Conservation (phyloP, 371 early-diverging fungal genomes). For the Syncephalastrum contaminatum region DNA sequence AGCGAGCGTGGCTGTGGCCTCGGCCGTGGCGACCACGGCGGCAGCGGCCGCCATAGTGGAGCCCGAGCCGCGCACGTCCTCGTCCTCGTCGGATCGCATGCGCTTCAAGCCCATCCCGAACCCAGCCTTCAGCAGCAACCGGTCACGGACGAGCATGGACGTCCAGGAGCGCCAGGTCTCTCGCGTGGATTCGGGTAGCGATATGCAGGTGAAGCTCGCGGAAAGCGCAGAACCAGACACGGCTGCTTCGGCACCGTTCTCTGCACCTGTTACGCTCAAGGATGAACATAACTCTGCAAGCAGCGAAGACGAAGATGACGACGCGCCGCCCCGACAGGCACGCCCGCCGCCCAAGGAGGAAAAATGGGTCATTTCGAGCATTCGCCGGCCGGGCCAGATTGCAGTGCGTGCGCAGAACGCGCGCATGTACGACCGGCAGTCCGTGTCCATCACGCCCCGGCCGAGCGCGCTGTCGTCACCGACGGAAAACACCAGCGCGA, state of each 20-base stretch:
- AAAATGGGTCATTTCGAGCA: slow-evolving; percentile 52
- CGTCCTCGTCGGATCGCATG: neutral
- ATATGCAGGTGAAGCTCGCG: slow-evolving; percentile 1
- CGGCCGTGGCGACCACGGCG: neutral
- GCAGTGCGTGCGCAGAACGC: slow-evolving; percentile 38
- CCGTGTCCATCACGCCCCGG: neutral
- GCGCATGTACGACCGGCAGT: slow-evolving; percentile 13
- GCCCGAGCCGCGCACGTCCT: neutral
- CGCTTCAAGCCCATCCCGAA: slow-evolving; percentile 20
- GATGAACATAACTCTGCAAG: neutral
- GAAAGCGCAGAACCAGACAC: neutral
- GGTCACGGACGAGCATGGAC: neutral
- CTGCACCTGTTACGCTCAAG: neutral
- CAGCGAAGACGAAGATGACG: slow-evolving; percentile 17
- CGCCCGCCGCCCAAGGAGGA: slow-evolving; percentile 41
- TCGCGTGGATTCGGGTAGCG: slow-evolving; percentile 11
- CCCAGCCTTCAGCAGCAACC: slow-evolving; percentile 8
- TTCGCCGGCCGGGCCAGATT: slow-evolving; percentile 46
- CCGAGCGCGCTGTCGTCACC: neutral
- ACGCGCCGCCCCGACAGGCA: slow-evolving; percentile 13
- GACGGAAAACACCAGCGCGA: neutral
- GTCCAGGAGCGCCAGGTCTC: neutral
- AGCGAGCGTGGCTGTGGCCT: neutral
- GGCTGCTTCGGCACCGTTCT: neutral
- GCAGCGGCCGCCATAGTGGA: neutral